Evolutionary conservation across 805 yeast species (phyloP), one percentile per base, ranked within the genome.

Genomic region (Ogataea haglerorum): DNA sequence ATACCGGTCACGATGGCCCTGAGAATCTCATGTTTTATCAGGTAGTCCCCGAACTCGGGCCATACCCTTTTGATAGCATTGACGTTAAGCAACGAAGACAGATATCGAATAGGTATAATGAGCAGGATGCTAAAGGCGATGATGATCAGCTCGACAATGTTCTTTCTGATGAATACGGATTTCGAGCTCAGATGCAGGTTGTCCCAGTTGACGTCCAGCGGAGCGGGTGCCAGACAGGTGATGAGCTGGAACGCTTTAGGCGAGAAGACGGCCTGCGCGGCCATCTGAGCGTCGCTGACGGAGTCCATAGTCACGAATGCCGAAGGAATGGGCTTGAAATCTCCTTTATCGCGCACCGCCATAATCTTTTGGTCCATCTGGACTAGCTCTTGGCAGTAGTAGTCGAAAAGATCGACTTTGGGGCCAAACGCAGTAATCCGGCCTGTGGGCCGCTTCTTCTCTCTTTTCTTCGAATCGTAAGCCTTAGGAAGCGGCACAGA

Each of bases 261-360:
- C 51, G 93, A 96, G 41, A 93, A 67, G 0, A 91, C 87, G 0
- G 98, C 93, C 62, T 93, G 99, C 0, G 98, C 96, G 4, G 95
- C 87, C 89, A 93, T 84, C 60, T 93, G 99, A 1, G 99, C 98
- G 58, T 86, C 85, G 0, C 96, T 91, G 3, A 90, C 97, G 0
- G 93, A 76, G 45, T 85, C 86, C 95, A 93, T 84, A 0, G 97
- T 93, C 12, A 91, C 80, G 62, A 93, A 93, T 1, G 82, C 82
- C 27, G 70, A 60, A 1, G 72, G 61, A 3, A 71, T 51, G 23
- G 70, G 70, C 36, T 59, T 60, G 54, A 75, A 76, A 25, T 64
- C 57, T 25, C 54, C 43, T 23, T 59, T 66, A 7, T 31, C 22
- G 38, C 60, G 53, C 15, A 70, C 53, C 3, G 50, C 40, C 21